These are phyloP conservation scores for Evernia prunastri DNA, from an alignment of 495 filamentous ascomycete species.

Conservation along the genomic window DNA sequence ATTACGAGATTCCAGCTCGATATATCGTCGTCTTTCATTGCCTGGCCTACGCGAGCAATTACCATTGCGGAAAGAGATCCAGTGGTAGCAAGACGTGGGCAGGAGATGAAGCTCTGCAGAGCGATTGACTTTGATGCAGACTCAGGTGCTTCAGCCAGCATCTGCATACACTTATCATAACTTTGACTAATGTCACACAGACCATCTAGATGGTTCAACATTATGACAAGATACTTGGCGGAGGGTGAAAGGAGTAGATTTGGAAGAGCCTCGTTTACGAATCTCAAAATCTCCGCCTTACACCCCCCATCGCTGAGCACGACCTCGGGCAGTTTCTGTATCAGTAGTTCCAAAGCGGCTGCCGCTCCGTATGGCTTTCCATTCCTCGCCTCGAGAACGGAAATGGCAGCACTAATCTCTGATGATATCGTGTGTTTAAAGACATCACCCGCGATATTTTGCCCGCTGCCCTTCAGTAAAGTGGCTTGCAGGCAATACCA, in stretches of 20 bases:
- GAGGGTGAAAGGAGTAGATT: conserved; percentile 51
- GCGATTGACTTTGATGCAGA: conserved; percentile 27
- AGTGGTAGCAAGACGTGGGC: conserved; percentile 19
- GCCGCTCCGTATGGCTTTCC: conserved; percentile 82
- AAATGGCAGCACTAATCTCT: conserved; percentile 46
- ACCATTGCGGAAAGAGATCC: conserved; percentile 17
- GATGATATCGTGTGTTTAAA: conserved; percentile 30
- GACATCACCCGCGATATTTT: conserved; percentile 20
- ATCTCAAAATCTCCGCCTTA: conserved; percentile 30
- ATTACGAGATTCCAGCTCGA: conserved; percentile 34
- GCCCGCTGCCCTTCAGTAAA: conserved; percentile 34
- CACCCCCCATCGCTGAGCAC: conserved; percentile 21
- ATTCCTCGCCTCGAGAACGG: conserved; percentile 51
- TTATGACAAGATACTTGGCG: conserved; percentile 39
- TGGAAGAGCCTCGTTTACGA: conserved; percentile 44
- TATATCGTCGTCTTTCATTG: conserved; percentile 22
- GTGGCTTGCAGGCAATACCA: conserved; percentile 54
- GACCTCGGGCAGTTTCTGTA: conserved; percentile 39
- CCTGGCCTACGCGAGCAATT: conserved; percentile 21
- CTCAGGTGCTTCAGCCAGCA: conserved; percentile 26
- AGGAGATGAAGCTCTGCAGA: conserved; percentile 31
- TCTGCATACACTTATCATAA: conserved; percentile 28
- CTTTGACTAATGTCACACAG: conserved; percentile 24
- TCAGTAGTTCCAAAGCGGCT: conserved; percentile 49
- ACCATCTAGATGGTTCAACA: conserved; percentile 24